Base-by-base conservation (phyloP, 208 protist species). In the Leishmania guyanensis region DNA sequence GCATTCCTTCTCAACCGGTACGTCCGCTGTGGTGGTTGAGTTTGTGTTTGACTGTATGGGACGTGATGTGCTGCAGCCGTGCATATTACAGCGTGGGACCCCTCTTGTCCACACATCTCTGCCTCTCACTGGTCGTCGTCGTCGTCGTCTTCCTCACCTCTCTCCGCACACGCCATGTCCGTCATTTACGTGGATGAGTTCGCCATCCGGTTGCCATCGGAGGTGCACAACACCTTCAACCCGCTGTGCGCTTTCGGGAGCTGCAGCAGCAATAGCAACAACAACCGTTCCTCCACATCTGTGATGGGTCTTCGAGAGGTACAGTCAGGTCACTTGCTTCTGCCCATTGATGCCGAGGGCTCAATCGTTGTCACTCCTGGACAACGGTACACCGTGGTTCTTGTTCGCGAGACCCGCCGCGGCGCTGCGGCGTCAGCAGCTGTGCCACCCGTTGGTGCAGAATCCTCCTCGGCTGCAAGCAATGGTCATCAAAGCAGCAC, bases 181-280 rank as follows among this genome's bases (percentile, higher is more conserved):
- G 80, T 84, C 56, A 96, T 96, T 68, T 79, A 86, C 62, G 84
- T 96, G 26, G 90, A 92, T 73, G 80, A 88, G 65, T 80, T 95
- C 14, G 80, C 81, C 5, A 85, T 96, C 26, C 87, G 89, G 14
- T 91, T 96, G 10, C 84, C 85, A 12, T 96, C 91, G 0, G 87
- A 94, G 22, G 50, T 77, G 20, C 83, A 85, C 71, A 96, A 93
- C 69, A 80, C 82, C 50, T 95, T 96, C 84, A 96, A 95, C 84
- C 93, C 91, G 0, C 81, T 69, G 48, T 91, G 87, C 79, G 90
- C 91, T 9, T 96, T 96, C 80, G 86, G 89, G n/a, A 78, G 80
- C 29, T 62, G 75, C 72, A 75, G 72, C 74, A 68, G 58, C 60
- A 85, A 87, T n/a, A 76, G 78, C 16, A 58, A 29, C 66, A 81